Percentiles rank a stretch among this genome's conserved stretches.
Conservation (phyloP, 495 filamentous ascomycete species). For the Articulospora tetracladia region DNA sequence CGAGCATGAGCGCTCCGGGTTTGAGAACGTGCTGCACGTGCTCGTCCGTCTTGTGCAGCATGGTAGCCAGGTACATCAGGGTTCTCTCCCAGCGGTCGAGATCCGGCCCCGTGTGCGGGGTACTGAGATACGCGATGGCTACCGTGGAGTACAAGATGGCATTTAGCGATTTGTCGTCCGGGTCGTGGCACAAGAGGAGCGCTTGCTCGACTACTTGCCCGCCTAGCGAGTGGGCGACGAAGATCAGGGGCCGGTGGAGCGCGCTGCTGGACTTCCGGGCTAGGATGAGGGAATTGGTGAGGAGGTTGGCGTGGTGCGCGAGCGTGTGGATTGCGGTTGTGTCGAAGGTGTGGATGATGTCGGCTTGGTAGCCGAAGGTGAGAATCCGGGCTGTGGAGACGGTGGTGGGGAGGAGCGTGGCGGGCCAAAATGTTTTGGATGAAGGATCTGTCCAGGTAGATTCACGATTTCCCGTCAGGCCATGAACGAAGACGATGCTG, state of each 20-base stretch:
- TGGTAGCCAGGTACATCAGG: constrained; percentile 6
- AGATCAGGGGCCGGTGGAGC: constrained; percentile 13
- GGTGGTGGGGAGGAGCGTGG: constrained; percentile 19
- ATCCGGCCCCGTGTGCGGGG: constrained; percentile 34
- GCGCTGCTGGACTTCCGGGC: constrained; percentile 8
- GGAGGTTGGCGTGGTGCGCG: constrained; percentile 16
- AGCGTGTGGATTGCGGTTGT: constrained; percentile 18
- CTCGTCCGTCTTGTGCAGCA: constrained; percentile 14
- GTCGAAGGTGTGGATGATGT: constrained; percentile 19
- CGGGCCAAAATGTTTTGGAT: constrained; percentile 12
- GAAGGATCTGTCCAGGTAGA: constrained; percentile 25
- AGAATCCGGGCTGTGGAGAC: constrained; percentile 26
- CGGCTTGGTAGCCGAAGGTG: constrained; percentile 29
- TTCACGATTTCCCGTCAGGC: constrained; percentile 26
- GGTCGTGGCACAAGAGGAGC: not conserved
- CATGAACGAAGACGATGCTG: constrained; percentile 31
- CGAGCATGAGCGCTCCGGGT: constrained; percentile 13
- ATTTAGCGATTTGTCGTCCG: constrained; percentile 13
- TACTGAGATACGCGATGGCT: constrained; percentile 37
- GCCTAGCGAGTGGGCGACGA: constrained; percentile 19
- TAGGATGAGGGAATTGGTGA: constrained; percentile 12
- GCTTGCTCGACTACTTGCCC: constrained; percentile 12
- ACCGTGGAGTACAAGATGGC: constrained; percentile 27
- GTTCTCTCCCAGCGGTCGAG: constrained; percentile 25
- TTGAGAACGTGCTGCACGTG: constrained; percentile 17